Conservation (phyloP, 495 filamentous ascomycete species). For the Chaetomium tenue region DNA sequence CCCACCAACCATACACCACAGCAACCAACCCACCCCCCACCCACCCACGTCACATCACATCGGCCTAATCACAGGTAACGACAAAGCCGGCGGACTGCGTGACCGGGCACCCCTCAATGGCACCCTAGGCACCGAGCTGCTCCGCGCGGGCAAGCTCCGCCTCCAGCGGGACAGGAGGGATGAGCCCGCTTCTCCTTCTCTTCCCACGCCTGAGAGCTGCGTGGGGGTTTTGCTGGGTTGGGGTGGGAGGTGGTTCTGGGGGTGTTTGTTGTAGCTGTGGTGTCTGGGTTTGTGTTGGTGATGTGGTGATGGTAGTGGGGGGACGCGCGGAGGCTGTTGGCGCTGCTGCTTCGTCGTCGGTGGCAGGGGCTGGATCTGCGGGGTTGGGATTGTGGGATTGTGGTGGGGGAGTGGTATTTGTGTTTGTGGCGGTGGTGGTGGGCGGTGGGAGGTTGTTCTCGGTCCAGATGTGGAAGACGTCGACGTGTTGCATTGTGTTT, state of each 20-base stretch:
- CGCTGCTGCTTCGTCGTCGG: slow-evolving; percentile 3
- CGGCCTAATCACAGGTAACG: slow-evolving; percentile 30
- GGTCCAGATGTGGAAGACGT: slow-evolving; percentile 22
- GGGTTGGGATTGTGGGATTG: not conserved
- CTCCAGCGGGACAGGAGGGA: slow-evolving; percentile 14
- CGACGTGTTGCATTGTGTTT: slow-evolving; percentile 20
- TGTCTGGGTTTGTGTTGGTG: not conserved
- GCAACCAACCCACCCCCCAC: slow-evolving; percentile 33
- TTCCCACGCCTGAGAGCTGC: not conserved
- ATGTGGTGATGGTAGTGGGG: not conserved
- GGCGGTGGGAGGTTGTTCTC: not conserved
- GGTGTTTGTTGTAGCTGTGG: not conserved
- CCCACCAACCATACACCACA: no score
- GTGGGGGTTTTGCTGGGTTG: not conserved
- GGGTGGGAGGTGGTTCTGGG: not conserved
- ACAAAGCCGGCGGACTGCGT: slow-evolving; percentile 27
- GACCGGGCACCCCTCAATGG: slow-evolving; percentile 28
- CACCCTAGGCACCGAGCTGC: slow-evolving; percentile 27
- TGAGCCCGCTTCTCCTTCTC: no score
- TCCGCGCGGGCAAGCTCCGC: slow-evolving; percentile 28
- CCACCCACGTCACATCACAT: slow-evolving; percentile 30
- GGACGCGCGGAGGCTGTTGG: not conserved
- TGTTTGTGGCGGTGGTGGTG: slow-evolving; percentile 4
- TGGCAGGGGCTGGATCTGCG: not conserved
- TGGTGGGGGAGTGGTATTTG: not conserved